These are phyloP conservation scores for Conticribra weissflogii DNA, from an alignment of 108 stramenopile species.

Conservation along the genomic window DNA sequence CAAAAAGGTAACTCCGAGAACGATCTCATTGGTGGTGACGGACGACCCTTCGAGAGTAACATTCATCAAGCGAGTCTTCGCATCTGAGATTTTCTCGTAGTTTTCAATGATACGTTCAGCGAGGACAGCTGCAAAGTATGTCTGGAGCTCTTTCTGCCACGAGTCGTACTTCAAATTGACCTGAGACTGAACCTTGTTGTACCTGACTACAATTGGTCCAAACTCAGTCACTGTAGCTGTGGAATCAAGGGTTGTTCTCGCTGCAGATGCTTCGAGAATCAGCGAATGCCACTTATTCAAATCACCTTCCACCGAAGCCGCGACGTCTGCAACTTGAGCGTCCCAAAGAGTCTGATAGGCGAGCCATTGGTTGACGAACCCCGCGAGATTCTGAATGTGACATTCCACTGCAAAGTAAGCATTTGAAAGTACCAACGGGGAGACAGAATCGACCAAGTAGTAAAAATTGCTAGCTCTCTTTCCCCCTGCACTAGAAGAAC, in stretches of 20 bases:
- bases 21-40: constrained; percentile 87
- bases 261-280: constrained; percentile 82
- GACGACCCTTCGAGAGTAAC: constrained; percentile 81
- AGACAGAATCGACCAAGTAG: constrained; percentile 58
- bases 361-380: constrained; percentile 90
- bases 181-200: constrained; percentile 90
- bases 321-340: constrained; percentile 83
- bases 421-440: constrained; percentile 42
- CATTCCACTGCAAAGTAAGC: constrained; percentile 79
- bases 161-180: constrained; percentile 97
- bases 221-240: constrained; percentile 77
- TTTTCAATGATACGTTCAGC: constrained; percentile 63
- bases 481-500: constrained; percentile 9
- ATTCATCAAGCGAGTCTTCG: constrained; percentile 81
- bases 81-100: constrained; percentile 67
- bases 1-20: constrained; percentile 91
- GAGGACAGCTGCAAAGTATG: constrained; percentile 84
- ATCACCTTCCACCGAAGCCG: constrained; percentile 78
- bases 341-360: constrained; percentile 97
- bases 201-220: constrained; percentile 90
- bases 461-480: constrained; percentile 54
- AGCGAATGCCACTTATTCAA: constrained; percentile 89
- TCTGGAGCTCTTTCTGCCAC: constrained; percentile 96
- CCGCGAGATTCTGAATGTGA: constrained; percentile 66
- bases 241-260: constrained; percentile 87